A percentile compares a stretch with the other conserved stretches of the same genome.
Conservation (phyloP, 2,329 filamentous ascomycete genomes). For the Phialemonium atrogriseum region DNA sequence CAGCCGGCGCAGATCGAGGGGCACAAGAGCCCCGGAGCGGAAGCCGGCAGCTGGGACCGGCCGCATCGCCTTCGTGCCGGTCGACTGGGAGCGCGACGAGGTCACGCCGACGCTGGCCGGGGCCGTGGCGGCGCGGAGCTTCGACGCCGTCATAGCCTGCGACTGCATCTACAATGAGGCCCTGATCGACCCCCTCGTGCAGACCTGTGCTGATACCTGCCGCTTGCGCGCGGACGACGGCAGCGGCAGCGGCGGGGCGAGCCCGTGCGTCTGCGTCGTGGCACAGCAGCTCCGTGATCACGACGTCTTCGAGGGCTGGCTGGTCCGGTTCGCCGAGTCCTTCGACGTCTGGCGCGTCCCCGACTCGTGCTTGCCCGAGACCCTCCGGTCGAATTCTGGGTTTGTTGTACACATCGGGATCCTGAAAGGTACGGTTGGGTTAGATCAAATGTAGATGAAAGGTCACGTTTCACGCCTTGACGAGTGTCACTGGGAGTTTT, state of each 20-base stretch:
- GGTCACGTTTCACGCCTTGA: too few species aligned
- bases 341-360: constrained; percentile 75
- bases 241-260: constrained; percentile 7
- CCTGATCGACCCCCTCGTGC: constrained; percentile 72
- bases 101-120: constrained; percentile 36
- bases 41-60: constrained; percentile 5
- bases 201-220: constrained; percentile 71
- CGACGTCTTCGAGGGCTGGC: constrained; percentile 78
- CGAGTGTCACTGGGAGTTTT: too few species aligned
- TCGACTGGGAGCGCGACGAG: constrained; percentile 77
- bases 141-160: constrained; percentile 73
- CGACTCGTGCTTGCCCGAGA: constrained; percentile 50
- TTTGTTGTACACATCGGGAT: constrained; percentile 79
- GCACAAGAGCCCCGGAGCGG: constrained; percentile 6
- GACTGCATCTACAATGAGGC: constrained; percentile 96
- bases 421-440: constrained; percentile 39
- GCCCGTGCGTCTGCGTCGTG: constrained; percentile 65
- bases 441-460: too few species aligned
- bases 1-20: constrained; percentile 6
- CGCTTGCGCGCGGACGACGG: constrained; percentile 34
- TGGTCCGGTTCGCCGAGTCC: constrained; percentile 53
- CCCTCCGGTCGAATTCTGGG: constrained; percentile 56
- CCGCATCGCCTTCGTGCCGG: constrained; percentile 46
- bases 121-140: constrained; percentile 28
- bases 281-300: constrained; percentile 83